Base-by-base conservation (phyloP, 768 basidiomycete genomes). In the Termitomyces bulborhizus region DNA sequence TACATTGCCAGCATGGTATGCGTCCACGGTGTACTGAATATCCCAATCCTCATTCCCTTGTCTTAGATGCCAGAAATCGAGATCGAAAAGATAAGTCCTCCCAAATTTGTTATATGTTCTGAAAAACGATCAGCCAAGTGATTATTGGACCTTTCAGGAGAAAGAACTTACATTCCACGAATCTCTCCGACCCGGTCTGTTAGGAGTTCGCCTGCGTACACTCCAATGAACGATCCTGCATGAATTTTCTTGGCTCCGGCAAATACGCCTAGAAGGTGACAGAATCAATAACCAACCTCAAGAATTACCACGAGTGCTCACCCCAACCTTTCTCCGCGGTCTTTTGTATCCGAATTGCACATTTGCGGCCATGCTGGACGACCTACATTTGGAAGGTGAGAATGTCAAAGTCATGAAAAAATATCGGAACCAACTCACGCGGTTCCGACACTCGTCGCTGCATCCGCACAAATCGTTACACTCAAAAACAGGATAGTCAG, bases 291-390 rank as follows among this genome's bases (percentile, higher is more conserved):
- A 39, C 21, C n/a, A 50, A n/a, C 27, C 24, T 53, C 12, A 54
- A 54, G 37, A 12, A n/a, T 11, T n/a, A 24, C 11, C 24, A 41
- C 43, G 13, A 15, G 44, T 16, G 68, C 77, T 50, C 62, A 88
- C 93, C 93, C 93, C 93, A 96, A 41, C 93, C 93, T 68, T 93
- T 95, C 42, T 81, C 66, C 40, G 65, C 58, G 0, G 93, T 95
- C 66, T 88, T 86, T 48, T 76, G 75, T 36, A 97, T 83, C 32
- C 76, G 74, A 12, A 94, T 74, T 0, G 73, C 68, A 53, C 75
- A 74, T 60, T 80, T 82, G 36, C 93, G 74, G 1, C 93, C 94
- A 55, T 82, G 78, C 63, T 94, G 93, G 12, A 92, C 87, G 45
- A 95, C 89, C 91, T 94, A 54, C 8, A 54, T 55, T 40, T 13